phyloP scores from a whole-genome alignment of 2,329 filamentous ascomycete species.

The Fulvia fulva region DNA sequence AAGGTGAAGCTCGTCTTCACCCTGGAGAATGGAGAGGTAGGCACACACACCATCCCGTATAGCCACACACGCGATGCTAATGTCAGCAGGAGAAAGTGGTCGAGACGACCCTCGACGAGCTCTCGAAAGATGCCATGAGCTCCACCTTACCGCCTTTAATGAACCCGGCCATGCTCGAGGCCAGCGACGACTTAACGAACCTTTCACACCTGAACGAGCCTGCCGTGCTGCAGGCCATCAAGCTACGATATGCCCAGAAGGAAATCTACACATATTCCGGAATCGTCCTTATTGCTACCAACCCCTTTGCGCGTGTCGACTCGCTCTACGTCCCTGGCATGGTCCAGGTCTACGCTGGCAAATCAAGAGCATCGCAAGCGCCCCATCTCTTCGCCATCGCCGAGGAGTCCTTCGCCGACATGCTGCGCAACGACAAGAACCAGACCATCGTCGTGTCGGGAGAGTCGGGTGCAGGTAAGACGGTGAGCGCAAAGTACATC shows the following conservation, averaged over 20 bases:
- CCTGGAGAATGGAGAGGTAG: slow-evolving; percentile 68
- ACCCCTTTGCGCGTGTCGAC: slow-evolving; percentile 95
- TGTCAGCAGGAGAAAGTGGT: slow-evolving; percentile 68
- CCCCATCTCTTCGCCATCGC: slow-evolving; percentile 98
- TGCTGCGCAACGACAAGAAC: slow-evolving; percentile 92
- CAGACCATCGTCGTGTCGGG: slow-evolving; percentile 99
- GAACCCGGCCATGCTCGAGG: slow-evolving; percentile 97
- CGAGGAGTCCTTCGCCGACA: slow-evolving; percentile 97
- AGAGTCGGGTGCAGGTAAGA: slow-evolving; percentile 97
- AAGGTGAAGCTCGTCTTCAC: slow-evolving; percentile 85
- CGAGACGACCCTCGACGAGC: slow-evolving; percentile 69
- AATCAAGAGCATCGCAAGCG: slow-evolving; percentile 91
- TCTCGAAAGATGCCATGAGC: slow-evolving; percentile 74
- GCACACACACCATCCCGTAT: not conserved
- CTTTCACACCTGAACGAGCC: slow-evolving; percentile 97
- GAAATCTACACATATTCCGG: slow-evolving; percentile 99
- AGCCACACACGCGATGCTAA: not conserved
- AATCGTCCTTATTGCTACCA: slow-evolving; percentile 96
- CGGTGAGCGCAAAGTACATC: slow-evolving; percentile 98
- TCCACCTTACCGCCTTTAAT: slow-evolving; percentile 83
- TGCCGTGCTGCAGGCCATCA: slow-evolving; percentile 95
- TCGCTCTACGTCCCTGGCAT: slow-evolving; percentile 98
- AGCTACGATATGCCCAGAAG: slow-evolving; percentile 93
- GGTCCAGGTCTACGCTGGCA: slow-evolving; percentile 99
- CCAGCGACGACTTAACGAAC: slow-evolving; percentile 96